Base-by-base conservation (phyloP, 129 eudicot genomes). In the Calendula officinalis region DNA sequence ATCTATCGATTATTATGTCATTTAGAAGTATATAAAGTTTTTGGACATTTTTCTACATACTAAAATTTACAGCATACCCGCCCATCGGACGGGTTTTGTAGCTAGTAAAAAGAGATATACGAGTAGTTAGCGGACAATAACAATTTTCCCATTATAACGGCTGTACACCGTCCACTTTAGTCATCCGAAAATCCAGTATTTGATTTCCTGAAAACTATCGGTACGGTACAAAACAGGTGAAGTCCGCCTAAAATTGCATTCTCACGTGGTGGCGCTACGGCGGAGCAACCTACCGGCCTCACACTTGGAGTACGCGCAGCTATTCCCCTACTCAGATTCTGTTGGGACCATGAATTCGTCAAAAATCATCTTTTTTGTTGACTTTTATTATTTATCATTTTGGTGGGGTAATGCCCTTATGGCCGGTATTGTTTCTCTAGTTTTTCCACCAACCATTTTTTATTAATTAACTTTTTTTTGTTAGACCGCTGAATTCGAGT, bases 211-310 rank as follows among this genome's bases (percentile, higher is more conserved):
- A 45, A 44, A 62, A 55, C 55, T 33, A 44, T 41, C 30, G 30
- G 35, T 59, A 38, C 32, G 47, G 7, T 22, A 22, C 30, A 22
- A 22, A 22, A 22, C 30, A 22, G 30, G 30, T 22, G 30, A 22
- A 22, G 30, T 22, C 30, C 30, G 2, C 30, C 1, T 22, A 22
- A 0, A 22, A 2, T 22, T 22, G 30, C 30, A 22, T 22, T 22
- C 60, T 49, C 37, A 37, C 15, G 7, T 22, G 60, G 39, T 37
- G 71, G 48, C 22, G 60, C 40, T 37, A 11, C 46, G 63, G 5
- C 63, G 63, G 54, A 40, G 55, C 55, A 42, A 8, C 12, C 53
- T 64, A 55, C 73, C 73, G 64, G 64, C 73, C 73, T 44, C 56
- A 27, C 52, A 15, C 22, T 2, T n/a, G n/a, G 42, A 37, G 42